Conservation (phyloP, 805 yeast genomes). For the Spathaspora gorwiae region DNA sequence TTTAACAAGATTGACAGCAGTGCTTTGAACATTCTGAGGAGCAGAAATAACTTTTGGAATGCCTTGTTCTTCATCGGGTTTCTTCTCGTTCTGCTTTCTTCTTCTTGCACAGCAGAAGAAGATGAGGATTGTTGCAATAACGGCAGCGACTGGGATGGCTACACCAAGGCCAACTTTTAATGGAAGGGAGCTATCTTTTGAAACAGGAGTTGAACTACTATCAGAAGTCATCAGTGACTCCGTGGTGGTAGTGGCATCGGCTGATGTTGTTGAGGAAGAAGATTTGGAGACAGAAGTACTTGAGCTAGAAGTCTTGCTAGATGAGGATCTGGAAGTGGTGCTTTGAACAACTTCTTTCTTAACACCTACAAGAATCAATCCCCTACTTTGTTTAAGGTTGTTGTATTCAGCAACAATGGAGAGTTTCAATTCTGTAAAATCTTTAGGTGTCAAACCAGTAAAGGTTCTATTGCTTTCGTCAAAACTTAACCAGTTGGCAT, state of each 20-base stretch:
- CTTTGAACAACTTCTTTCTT: conserved; percentile 15
- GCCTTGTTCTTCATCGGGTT: conserved; percentile 11
- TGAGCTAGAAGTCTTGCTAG: conserved; percentile 24
- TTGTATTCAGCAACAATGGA: conserved; percentile 25
- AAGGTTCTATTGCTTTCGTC: conserved; percentile 59
- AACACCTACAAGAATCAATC: conserved; percentile 54
- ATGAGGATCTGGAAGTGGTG: conserved; percentile 18
- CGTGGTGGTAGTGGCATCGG: conserved; percentile 11
- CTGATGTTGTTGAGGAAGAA: conserved; percentile 14
- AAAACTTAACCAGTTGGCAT: conserved; percentile 61
- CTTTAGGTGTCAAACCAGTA: conserved; percentile 54
- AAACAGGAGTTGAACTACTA: background rate
- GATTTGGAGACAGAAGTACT: conserved; percentile 24
- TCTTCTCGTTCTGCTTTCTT: conserved; percentile 17
- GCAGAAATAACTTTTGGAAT: conserved; percentile 19
- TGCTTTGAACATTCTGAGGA: background rate
- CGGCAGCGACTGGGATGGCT: conserved; percentile 62
- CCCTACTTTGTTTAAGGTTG: conserved; percentile 25
- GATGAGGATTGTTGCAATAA: conserved; percentile 46
- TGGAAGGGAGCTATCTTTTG: conserved; percentile 9
- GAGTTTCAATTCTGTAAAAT: conserved; percentile 21
- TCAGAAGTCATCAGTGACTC: background rate
- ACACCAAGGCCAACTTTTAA: conserved; percentile 90
- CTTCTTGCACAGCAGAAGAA: conserved; percentile 45
- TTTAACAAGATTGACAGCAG: conserved; percentile 18